These are phyloP conservation scores for Quercus bicolor DNA, from an alignment of 306 rosid species.

Conservation along the genomic window DNA sequence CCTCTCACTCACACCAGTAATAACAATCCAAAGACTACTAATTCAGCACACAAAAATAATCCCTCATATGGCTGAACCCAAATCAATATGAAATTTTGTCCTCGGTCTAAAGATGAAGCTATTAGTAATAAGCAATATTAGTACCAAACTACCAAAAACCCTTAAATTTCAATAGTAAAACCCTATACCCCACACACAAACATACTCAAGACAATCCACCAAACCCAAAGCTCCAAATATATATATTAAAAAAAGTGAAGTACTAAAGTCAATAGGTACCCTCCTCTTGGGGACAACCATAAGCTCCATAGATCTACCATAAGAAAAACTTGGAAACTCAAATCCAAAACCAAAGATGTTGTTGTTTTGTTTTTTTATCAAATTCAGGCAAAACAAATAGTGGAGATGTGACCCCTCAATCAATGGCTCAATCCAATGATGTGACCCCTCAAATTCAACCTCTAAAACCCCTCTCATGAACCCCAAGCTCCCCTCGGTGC, in stretches of 20 bases:
- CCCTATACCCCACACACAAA: not conserved
- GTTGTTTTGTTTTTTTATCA: not conserved
- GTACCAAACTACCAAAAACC: not conserved
- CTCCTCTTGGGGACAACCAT: conserved; percentile 57
- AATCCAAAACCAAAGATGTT: not conserved
- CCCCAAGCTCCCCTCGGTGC: conserved; percentile 4
- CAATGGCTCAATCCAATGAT: conserved; percentile 18
- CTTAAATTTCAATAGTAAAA: not conserved
- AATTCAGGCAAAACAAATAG: conserved; percentile 34
- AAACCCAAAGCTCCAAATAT: not conserved
- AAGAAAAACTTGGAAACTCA: conserved; percentile 28
- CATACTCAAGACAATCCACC: not conserved
- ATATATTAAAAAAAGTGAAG: not conserved
- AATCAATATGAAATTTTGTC: no score
- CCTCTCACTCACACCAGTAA: not conserved
- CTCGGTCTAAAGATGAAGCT: no score
- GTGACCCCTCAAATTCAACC: no score
- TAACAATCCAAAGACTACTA: not conserved
- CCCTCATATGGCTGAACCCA: no score
- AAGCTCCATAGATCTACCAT: conserved; percentile 46
- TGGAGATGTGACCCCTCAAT: conserved; percentile 3
- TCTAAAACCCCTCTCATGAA: not conserved
- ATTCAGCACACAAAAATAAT: not conserved
- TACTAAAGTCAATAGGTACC: conserved; percentile 10
- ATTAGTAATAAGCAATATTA: not conserved